Percentiles rank a stretch among this genome's conserved stretches.
These are phyloP conservation scores for Waitea zeae DNA, from an alignment of 1,284 basidiomycete species.

Conservation along the genomic window DNA sequence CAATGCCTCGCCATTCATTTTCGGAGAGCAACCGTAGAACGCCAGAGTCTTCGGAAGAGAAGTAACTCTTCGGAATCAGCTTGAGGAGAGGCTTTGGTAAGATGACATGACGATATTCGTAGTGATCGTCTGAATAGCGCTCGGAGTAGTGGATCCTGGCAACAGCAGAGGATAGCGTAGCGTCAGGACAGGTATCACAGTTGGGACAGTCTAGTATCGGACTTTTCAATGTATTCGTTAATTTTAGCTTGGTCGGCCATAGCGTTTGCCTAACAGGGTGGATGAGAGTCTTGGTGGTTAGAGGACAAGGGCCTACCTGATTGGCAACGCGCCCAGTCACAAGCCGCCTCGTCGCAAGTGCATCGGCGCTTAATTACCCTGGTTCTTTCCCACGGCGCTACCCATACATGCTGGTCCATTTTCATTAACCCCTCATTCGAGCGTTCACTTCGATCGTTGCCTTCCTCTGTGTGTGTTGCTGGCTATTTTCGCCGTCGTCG, in stretches of 20 bases:
- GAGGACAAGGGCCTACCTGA: too few relatives aligned
- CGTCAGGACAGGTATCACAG: background rate
- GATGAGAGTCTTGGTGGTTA: too few relatives aligned
- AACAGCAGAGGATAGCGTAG: background rate
- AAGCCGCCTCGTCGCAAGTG: too few relatives aligned
- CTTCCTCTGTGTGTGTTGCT: too few relatives aligned
- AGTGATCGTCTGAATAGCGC: slow-evolving; percentile 67
- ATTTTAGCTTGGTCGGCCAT: background rate
- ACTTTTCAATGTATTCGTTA: background rate
- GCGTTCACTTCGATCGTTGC: too few relatives aligned
- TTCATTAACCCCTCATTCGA: too few relatives aligned
- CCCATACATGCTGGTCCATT: too few relatives aligned
- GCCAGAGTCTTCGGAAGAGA: slow-evolving; percentile 60
- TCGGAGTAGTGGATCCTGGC: slow-evolving; percentile 76
- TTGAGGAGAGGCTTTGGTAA: slow-evolving; percentile 80
- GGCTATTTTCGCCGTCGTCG: too few relatives aligned
- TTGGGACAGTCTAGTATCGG: background rate
- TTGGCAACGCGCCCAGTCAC: too few relatives aligned
- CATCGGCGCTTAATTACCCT: too few relatives aligned
- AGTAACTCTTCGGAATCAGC: slow-evolving; percentile 72
- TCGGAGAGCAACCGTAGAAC: slow-evolving; percentile 74
- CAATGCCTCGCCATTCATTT: slow-evolving; percentile 88
- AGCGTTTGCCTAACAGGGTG: too few relatives aligned
- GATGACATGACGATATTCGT: slow-evolving; percentile 86
- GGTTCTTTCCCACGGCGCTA: too few relatives aligned